Percentiles rank a stretch among this genome's conserved stretches.
These are phyloP conservation scores for Wickerhamomyces mucosus DNA, from an alignment of 805 yeast genomes.

Conservation along the genomic window DNA sequence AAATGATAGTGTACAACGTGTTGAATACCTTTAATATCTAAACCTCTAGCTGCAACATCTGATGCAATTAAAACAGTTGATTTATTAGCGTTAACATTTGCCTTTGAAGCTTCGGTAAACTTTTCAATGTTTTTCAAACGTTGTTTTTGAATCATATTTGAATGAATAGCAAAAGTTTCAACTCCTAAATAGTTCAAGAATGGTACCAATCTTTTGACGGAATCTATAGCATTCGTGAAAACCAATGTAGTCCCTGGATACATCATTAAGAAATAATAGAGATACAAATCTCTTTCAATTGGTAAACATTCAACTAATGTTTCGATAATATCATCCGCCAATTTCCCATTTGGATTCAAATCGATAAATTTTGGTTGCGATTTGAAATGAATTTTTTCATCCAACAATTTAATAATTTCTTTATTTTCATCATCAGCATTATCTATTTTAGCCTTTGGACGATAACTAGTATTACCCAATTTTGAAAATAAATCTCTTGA, in stretches of 20 bases:
- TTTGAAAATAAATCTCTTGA: conserved; percentile 74
- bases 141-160: conserved; percentile 92
- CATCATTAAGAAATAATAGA: conserved; percentile 77
- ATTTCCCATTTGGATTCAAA: conserved; percentile 76
- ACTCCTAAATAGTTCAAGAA: conserved; percentile 61
- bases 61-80: conserved; percentile 78
- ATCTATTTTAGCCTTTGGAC: conserved; percentile 18
- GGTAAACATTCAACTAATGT: conserved; percentile 88
- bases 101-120: conserved; percentile 45
- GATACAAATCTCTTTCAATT: conserved; percentile 78
- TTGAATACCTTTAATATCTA: conserved; percentile 82
- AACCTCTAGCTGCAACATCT: conserved; percentile 97
- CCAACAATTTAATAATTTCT: conserved; percentile 56
- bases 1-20: conserved; percentile 95
- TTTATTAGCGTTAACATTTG: conserved; percentile 30
- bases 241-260: conserved; percentile 87
- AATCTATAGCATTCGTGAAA: conserved; percentile 91
- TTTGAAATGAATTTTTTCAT: conserved; percentile 62
- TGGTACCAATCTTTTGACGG: conserved; percentile 80
- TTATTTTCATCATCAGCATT: conserved; percentile 31
- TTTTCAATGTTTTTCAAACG: conserved; percentile 79
- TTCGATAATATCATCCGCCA: conserved; percentile 69
- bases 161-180: conserved; percentile 71
- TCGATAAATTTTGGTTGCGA: conserved; percentile 69
- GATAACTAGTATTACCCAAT: conserved; percentile 35